phyloP scores from a whole-genome alignment of 768 basidiomycete genomes.

The Phylloporus sp. region DNA sequence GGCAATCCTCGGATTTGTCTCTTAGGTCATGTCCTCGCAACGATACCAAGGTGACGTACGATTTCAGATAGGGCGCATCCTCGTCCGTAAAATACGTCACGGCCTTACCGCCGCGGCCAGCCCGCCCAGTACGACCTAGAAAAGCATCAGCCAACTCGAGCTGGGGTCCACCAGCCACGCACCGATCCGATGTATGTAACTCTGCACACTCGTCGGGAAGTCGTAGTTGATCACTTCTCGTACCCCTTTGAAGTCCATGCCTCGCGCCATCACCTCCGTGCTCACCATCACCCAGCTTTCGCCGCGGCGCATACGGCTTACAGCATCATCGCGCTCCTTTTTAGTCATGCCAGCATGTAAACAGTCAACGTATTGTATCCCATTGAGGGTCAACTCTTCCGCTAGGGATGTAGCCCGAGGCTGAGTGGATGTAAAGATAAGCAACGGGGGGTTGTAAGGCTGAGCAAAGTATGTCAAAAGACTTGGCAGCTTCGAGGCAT shows the following conservation, averaged over 20 bases:
- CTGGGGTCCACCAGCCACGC: constrained; percentile 8
- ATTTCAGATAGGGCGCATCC: constrained; percentile 88
- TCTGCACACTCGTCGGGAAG: constrained; percentile 93
- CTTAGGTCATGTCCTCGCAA: constrained; percentile 8
- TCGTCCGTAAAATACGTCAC: constrained; percentile 95
- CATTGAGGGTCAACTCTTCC: constrained; percentile 77
- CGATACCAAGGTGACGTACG: constrained; percentile 44
- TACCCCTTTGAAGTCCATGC: constrained; percentile 96
- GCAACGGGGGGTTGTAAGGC: constrained; percentile 85
- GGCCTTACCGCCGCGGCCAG: constrained; percentile 88
- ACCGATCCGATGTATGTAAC: constrained; percentile 96
- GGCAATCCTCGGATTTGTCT: constrained; percentile 60
- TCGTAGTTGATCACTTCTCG: constrained; percentile 95
- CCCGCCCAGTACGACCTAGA: constrained; percentile 88
- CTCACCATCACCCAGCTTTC: constrained; percentile 94
- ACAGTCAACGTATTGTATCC: constrained; percentile 78
- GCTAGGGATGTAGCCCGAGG: constrained; percentile 76
- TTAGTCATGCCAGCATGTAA: constrained; percentile 88
- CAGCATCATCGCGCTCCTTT: constrained; percentile 82
- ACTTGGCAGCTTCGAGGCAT: constrained; percentile 90
- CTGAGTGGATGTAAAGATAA: constrained; percentile 91
- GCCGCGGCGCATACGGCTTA: constrained; percentile 81
- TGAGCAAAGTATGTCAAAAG: constrained; percentile 74
- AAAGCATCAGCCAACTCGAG: constrained; percentile 4
- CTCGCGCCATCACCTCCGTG: constrained; percentile 96